Conservation (phyloP, 2,329 filamentous ascomycete species). For the Apiospora arundinis region DNA sequence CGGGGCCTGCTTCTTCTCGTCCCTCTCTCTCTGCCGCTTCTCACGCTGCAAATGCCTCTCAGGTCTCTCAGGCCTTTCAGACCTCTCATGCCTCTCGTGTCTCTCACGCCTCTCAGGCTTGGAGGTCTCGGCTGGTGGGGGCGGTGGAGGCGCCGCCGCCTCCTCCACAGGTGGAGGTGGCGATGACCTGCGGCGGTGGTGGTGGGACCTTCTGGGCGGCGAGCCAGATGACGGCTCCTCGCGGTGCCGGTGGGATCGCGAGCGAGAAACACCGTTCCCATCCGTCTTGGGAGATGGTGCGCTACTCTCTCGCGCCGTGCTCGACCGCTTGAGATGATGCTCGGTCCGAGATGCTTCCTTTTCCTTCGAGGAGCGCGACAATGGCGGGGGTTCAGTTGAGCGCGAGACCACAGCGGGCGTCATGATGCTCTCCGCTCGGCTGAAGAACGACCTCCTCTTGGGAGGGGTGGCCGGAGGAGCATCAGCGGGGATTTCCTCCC, state of each 20-base stretch:
- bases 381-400: conserved; percentile 14
- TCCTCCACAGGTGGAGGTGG: background rate
- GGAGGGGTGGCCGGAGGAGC: background rate
- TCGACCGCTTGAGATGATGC: conserved; percentile 2
- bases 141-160: background rate
- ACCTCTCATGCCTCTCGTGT: no score
- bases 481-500: background rate
- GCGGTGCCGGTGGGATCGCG: conserved; percentile 6
- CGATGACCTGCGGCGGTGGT: background rate
- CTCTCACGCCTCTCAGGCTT: background rate
- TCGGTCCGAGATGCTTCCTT: conserved; percentile 17
- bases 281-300: background rate
- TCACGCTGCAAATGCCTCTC: conserved; percentile 1
- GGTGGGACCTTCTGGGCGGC: background rate
- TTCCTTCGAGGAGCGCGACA: conserved; percentile 18
- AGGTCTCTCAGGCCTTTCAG: no score
- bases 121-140: background rate
- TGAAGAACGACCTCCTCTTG: conserved; percentile 24
- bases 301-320: conserved; percentile 5
- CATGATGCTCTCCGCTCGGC: conserved; percentile 19
- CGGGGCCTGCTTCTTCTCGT: conserved; percentile 14
- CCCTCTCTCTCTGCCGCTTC: background rate
- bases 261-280: background rate
- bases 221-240: conserved; percentile 13
- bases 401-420: conserved; percentile 1